A percentile compares a stretch with the other conserved stretches of the same genome.
Evolutionary conservation across 192 early-diverging fungal genomes (phyloP).

Genomic region (Coemansia sp.): DNA sequence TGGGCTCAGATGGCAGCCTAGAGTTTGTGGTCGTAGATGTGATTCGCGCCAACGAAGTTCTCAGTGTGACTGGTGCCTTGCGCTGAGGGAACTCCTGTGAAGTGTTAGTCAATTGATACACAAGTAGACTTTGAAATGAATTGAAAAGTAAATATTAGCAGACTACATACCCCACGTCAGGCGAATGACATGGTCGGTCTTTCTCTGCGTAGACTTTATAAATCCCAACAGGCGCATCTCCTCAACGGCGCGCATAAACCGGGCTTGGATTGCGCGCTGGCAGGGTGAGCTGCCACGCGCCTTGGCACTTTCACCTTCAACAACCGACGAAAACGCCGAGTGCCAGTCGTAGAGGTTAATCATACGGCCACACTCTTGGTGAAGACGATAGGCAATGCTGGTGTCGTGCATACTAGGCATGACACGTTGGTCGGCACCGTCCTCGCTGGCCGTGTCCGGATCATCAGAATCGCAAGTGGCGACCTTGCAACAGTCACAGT

Average conservation of each 20-base stretch:
- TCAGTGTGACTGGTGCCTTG: slow-evolving; percentile 81
- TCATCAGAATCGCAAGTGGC: slow-evolving; percentile 1
- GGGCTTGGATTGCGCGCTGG: slow-evolving; percentile 71
- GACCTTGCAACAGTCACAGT: slow-evolving; percentile 77
- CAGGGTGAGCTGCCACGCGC: slow-evolving; percentile 2
- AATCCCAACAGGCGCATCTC: slow-evolving; percentile 92
- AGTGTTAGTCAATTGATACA: neutral
- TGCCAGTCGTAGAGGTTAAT: slow-evolving; percentile 97
- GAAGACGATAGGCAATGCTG: slow-evolving; percentile 87
- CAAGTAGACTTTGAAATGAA: neutral
- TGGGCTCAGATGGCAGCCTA: slow-evolving; percentile 70
- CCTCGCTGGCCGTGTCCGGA: slow-evolving; percentile 29
- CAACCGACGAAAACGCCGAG: slow-evolving; percentile 78
- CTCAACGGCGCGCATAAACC: slow-evolving; percentile 84
- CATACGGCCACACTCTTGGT: slow-evolving; percentile 89
- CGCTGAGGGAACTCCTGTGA: slow-evolving; percentile 13
- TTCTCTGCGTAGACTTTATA: slow-evolving; percentile 84
- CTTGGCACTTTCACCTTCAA: slow-evolving; percentile 62
- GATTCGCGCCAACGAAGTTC: slow-evolving; percentile 79
- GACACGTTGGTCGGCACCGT: slow-evolving; percentile 55
- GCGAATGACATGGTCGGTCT: slow-evolving; percentile 92
- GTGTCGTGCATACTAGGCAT: slow-evolving; percentile 78
- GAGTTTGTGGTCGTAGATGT: slow-evolving; percentile 79
- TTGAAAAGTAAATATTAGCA: neutral
- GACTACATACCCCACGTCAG: slow-evolving; percentile 75